Evolutionary conservation across 305 asterid genomes (phyloP), one percentile per base, ranked within the genome.

Genomic region (Solanum hybrid): DNA sequence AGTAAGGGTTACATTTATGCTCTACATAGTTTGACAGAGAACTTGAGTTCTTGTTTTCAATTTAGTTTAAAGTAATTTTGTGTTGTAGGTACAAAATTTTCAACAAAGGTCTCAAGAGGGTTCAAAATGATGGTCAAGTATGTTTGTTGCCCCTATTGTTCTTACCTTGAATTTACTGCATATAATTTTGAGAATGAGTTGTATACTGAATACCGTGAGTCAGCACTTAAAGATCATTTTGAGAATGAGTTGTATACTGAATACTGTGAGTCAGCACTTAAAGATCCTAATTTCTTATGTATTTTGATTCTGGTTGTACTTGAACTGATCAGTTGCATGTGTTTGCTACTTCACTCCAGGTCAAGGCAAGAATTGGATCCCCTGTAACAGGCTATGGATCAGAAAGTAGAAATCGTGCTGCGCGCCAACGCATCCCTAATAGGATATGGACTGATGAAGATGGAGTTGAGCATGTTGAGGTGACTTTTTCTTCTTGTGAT

Each of bases 361-460:
- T 95, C 79, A 94, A 93, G 93, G 99, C 94, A 75, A 94, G 98
- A 91, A 94, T 97, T 24, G 99, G 99, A 87, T 91, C 98, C 81
- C 99, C 99, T 57, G 92, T 96, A 88, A 97, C 97, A 9, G 98
- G 99, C 61, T 97, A 96, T 51, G 99, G 99, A 79, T 94, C 98
- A 83, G 99, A 96, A 89, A 96, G 98, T 89, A 94, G 95, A 92
- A 96, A 96, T 91, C 98, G 99, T 41, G 98, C 99, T 72, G 99
- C 98, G 80, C 99, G 99, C 81, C 99, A 96, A 91, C 99, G 97
- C 84, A 91, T 97, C 73, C 97, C 99, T 36, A 91, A 96, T 90
- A 95, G 91, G 89, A 91, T 90, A 39, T 96, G 99, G 99, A 94
- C 93, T 11, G 99, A 97, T 88, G 96, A 97, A 90, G 98, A 97